phyloP scores from a whole-genome alignment of 2,329 filamentous ascomycete genomes.

The Xylaria polymorpha region DNA sequence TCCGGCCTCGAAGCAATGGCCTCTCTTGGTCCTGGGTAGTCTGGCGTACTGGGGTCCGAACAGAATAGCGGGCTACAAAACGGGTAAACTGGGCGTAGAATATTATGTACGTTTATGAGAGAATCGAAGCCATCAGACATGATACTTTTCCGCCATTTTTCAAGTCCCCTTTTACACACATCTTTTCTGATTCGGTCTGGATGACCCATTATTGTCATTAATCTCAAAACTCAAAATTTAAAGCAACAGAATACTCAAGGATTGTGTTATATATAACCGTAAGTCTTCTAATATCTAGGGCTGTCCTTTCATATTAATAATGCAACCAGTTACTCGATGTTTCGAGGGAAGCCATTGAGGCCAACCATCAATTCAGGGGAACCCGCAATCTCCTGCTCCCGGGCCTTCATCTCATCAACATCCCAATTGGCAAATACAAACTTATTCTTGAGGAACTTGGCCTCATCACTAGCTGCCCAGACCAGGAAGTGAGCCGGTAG shows the following conservation, averaged over 20 bases:
- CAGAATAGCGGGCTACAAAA: constrained; percentile 38
- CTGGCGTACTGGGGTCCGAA: constrained; percentile 44
- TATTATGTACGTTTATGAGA: constrained; percentile 42
- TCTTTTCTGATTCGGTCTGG: not conserved
- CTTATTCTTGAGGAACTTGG: constrained; percentile 42
- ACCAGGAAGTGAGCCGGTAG: constrained; percentile 41
- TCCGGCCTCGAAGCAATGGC: constrained; percentile 12
- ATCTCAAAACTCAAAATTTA: not conserved
- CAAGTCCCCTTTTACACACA: not conserved
- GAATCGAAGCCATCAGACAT: constrained; percentile 39
- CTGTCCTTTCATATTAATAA: not conserved
- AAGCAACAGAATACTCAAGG: not conserved
- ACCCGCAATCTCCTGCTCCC: constrained; percentile 39
- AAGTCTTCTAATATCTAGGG: not conserved
- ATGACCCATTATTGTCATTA: not conserved
- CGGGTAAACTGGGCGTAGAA: constrained; percentile 29
- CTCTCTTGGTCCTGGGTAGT: constrained; percentile 40
- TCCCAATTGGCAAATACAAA: constrained; percentile 42
- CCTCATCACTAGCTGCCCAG: constrained; percentile 42
- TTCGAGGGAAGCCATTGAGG: constrained; percentile 42
- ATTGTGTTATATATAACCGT: not conserved
- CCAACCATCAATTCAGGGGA: constrained; percentile 38
- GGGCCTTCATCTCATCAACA: constrained; percentile 41
- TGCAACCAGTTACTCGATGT: constrained; percentile 20
- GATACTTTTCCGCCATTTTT: constrained; percentile 5